These are phyloP conservation scores for Xylona heveae DNA, from an alignment of 495 filamentous ascomycete species.

Conservation along the genomic window DNA sequence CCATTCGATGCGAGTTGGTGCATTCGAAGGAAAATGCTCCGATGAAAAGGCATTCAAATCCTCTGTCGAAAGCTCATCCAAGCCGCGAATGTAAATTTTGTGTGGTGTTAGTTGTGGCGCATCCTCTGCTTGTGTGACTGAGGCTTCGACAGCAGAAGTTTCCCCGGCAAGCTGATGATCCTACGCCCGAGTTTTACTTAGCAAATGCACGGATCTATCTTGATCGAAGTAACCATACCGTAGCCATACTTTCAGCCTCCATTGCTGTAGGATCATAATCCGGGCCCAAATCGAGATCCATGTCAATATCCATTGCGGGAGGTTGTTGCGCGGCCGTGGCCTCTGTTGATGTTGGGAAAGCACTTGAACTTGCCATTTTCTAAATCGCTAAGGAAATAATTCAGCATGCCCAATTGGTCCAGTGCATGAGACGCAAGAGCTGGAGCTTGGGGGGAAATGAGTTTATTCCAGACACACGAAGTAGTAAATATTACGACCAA, in stretches of 20 bases:
- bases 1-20: constrained; percentile 58
- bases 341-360: too few species aligned
- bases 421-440: too few species aligned
- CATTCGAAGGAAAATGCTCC: constrained; percentile 34
- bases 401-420: too few species aligned
- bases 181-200: constrained; percentile 6
- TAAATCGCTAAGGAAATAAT: too few species aligned
- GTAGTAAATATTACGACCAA: too few species aligned
- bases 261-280: constrained; percentile 22
- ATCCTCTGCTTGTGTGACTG: constrained; percentile 2
- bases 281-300: constrained; percentile 46
- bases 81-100: constrained; percentile 66
- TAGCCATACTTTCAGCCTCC: constrained; percentile 22
- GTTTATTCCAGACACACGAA: too few species aligned
- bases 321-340: too few species aligned
- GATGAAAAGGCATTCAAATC: constrained; percentile 50
- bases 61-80: constrained; percentile 59
- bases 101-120: constrained; percentile 17
- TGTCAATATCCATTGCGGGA: constrained; percentile 76
- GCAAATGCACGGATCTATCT: constrained; percentile 10
- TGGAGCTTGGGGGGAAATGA: too few species aligned
- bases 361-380: too few species aligned
- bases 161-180: neutral
- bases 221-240: constrained; percentile 6
- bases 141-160: neutral